Percentiles rank a stretch among this genome's conserved stretches.
Evolutionary conservation across 2,329 filamentous ascomycete genomes (phyloP).

Genomic region (Ophiocordyceps australis): DNA sequence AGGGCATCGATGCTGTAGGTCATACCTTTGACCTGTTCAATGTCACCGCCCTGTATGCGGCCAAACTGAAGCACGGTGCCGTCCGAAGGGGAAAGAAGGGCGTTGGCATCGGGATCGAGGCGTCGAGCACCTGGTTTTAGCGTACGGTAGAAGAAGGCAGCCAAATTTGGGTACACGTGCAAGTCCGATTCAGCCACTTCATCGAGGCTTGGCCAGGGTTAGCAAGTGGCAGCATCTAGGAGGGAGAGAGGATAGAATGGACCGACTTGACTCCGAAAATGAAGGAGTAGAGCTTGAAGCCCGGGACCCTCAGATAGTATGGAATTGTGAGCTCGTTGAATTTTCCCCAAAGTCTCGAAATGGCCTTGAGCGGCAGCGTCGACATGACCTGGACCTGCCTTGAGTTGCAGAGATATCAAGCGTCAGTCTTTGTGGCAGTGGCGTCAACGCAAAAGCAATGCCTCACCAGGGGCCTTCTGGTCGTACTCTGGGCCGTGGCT

Average conservation of each 20-base stretch:
- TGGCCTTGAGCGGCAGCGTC: slow-evolving; percentile 74
- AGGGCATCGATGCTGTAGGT: slow-evolving; percentile 93
- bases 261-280: slow-evolving; percentile 69
- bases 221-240: neutral
- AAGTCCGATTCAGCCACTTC: slow-evolving; percentile 83
- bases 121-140: slow-evolving; percentile 79
- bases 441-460: neutral
- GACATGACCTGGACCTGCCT: slow-evolving; percentile 88
- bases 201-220: slow-evolving; percentile 38
- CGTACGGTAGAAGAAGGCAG: slow-evolving; percentile 91
- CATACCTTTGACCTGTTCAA: slow-evolving; percentile 97
- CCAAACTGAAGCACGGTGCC: slow-evolving; percentile 86
- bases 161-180: slow-evolving; percentile 78
- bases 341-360: slow-evolving; percentile 74
- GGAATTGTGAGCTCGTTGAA: slow-evolving; percentile 86
- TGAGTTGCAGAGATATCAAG: neutral
- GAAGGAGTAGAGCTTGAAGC: slow-evolving; percentile 81
- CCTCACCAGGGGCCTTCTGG: slow-evolving; percentile 72
- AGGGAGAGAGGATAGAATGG: neutral
- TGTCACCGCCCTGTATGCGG: slow-evolving; percentile 78
- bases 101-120: slow-evolving; percentile 62
- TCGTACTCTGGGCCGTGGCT: slow-evolving; percentile 42
- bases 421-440: neutral
- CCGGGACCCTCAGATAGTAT: slow-evolving; percentile 72
- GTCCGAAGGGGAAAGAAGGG: slow-evolving; percentile 75